phyloP scores from a whole-genome alignment of 352 stramenopile species.

The Globisporangium orthogonon region DNA sequence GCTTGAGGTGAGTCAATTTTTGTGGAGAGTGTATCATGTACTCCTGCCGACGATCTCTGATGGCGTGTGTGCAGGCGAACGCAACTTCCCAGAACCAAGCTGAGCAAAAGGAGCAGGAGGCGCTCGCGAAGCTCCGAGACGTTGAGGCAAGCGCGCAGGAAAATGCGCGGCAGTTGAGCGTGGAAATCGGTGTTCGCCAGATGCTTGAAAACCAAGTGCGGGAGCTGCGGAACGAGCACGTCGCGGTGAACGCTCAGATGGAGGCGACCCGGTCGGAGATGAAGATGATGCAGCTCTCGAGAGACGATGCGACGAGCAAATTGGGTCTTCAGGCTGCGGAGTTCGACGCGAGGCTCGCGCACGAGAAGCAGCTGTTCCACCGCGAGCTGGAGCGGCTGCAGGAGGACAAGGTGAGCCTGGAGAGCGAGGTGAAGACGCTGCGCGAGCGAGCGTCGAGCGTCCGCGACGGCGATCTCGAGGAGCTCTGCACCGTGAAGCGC shows the following conservation, averaged over 20 bases:
- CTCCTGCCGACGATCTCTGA: neutral
- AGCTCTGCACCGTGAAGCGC: constrained; percentile 60
- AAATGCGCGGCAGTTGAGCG: constrained; percentile 41
- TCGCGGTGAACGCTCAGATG: constrained; percentile 77
- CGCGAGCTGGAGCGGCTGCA: constrained; percentile 52
- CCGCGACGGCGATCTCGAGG: constrained; percentile 56
- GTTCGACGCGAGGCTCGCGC: constrained; percentile 31
- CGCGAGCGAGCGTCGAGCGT: constrained; percentile 39
- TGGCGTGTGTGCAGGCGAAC: constrained; percentile 17
- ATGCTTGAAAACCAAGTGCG: constrained; percentile 67
- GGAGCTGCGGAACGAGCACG: constrained; percentile 64
- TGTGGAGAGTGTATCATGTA: neutral
- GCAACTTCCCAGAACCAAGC: constrained; percentile 19
- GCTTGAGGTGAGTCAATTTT: constrained; percentile 26
- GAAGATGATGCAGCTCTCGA: constrained; percentile 30
- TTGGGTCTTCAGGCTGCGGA: constrained; percentile 22
- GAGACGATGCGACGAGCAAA: constrained; percentile 36
- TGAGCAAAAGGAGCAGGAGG: constrained; percentile 27
- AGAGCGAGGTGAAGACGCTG: constrained; percentile 69
- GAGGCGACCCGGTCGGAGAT: constrained; percentile 71
- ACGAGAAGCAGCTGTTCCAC: constrained; percentile 28
- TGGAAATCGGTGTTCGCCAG: constrained; percentile 56
- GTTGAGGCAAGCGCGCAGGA: constrained; percentile 49
- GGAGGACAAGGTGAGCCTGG: constrained; percentile 67
- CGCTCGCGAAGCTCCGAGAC: constrained; percentile 32